Evolutionary conservation across 2,329 filamentous ascomycete genomes (phyloP).

Genomic region (Xylariaceae sp.): DNA sequence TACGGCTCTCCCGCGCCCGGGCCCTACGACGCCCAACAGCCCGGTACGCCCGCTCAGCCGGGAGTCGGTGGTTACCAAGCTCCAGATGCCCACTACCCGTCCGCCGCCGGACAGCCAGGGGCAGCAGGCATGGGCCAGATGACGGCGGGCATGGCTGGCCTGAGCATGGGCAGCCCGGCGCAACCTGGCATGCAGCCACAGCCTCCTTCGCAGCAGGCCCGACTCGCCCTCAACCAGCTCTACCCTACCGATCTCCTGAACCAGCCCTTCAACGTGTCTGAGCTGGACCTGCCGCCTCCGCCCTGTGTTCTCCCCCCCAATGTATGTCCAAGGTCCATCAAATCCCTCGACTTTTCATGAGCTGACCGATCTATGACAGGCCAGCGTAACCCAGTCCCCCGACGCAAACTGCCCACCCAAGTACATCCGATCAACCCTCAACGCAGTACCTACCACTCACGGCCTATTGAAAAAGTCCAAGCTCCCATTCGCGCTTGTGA

Average conservation of each 20-base stretch:
- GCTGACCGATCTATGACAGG: constrained; percentile 38
- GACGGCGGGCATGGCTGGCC: constrained; percentile 77
- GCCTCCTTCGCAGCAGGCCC: constrained; percentile 38
- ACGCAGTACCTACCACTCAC: constrained; percentile 86
- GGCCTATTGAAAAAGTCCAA: constrained; percentile 95
- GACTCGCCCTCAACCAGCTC: constrained; percentile 69
- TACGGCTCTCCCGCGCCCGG: constrained; percentile 19
- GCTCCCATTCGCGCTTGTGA: constrained; percentile 88
- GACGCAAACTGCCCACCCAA: constrained; percentile 86
- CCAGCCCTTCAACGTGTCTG: constrained; percentile 88
- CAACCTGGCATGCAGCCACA: constrained; percentile 43
- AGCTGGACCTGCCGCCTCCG: constrained; percentile 85
- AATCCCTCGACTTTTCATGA: background rate
- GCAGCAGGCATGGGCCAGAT: constrained; percentile 58
- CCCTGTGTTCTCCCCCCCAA: constrained; percentile 86
- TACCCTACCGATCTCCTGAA: constrained; percentile 87
- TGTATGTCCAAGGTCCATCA: constrained; percentile 49
- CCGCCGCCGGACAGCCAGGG: constrained; percentile 37
- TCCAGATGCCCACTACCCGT: constrained; percentile 58
- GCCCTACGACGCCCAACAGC: constrained; percentile 36
- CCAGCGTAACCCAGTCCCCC: constrained; percentile 84
- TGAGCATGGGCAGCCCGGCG: constrained; percentile 65
- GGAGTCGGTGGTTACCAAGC: constrained; percentile 58
- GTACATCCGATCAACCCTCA: constrained; percentile 91
- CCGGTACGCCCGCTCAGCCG: constrained; percentile 31